Conservation (phyloP, 169 alveolate species). For the Pseudocohnilembus persalinus region DNA sequence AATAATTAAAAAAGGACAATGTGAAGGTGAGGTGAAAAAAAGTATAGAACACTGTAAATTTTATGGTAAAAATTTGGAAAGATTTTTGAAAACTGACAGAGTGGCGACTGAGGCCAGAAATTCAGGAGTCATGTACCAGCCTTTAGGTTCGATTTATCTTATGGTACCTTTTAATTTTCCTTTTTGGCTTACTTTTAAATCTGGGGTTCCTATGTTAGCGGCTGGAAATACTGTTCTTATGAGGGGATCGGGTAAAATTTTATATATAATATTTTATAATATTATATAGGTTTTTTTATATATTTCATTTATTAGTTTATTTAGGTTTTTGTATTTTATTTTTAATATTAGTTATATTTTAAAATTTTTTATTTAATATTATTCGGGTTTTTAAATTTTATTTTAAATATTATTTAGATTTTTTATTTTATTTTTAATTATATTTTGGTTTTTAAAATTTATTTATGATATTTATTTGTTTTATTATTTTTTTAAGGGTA, state of each 20-base stretch:
- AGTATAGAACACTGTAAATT: constrained; percentile 39
- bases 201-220: constrained; percentile 42
- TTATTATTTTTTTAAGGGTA: too few species aligned
- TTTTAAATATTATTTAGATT: too few species aligned
- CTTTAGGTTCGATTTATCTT: constrained; percentile 47
- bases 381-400: too few species aligned
- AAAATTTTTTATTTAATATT: too few species aligned
- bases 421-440: too few species aligned
- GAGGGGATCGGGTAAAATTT: constrained; percentile 48
- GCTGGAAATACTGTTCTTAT: constrained; percentile 61
- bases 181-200: constrained; percentile 58
- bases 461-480: too few species aligned
- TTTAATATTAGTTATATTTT: too few species aligned
- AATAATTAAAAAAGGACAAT: background rate
- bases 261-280: too few species aligned
- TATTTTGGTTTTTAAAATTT: too few species aligned
- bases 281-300: too few species aligned
- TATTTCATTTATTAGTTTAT: too few species aligned
- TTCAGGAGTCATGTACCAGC: constrained; percentile 44
- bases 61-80: constrained; percentile 38
- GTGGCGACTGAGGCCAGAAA: constrained; percentile 45
- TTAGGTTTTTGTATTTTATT: too few species aligned
- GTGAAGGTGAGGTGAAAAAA: constrained; percentile 53
- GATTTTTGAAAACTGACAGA: constrained; percentile 11
- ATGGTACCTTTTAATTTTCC: constrained; percentile 67